Conservation (phyloP, 768 basidiomycete genomes). For the Suillus cothurnatus region DNA sequence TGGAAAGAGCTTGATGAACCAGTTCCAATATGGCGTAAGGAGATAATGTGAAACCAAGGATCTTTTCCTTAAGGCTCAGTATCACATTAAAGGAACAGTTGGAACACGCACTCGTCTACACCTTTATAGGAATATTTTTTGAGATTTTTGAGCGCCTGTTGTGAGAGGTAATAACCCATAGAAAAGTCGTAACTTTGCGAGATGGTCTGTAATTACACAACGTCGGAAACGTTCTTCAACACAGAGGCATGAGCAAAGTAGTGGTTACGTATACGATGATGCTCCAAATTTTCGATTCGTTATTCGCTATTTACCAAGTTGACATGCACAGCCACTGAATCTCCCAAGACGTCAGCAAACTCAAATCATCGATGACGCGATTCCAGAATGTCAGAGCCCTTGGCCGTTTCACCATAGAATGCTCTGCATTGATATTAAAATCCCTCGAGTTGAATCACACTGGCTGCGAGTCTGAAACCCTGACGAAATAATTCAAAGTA, state of each 20-base stretch:
- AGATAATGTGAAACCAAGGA: conserved; percentile 77
- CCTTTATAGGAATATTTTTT: conserved; percentile 80
- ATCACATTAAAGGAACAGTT: conserved; percentile 5
- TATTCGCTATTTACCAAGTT: neutral
- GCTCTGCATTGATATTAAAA: too few species aligned
- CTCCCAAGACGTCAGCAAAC: neutral
- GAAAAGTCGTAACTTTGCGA: neutral
- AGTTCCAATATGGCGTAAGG: conserved; percentile 86
- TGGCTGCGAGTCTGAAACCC: neutral
- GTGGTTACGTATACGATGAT: neutral
- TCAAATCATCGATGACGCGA: neutral
- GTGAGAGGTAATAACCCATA: conserved; percentile 73
- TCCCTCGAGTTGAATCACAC: too few species aligned
- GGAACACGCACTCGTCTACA: conserved; percentile 68
- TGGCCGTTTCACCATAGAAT: too few species aligned
- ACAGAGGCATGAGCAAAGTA: conserved; percentile 8
- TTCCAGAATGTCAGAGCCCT: too few species aligned
- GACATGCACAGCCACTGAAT: neutral
- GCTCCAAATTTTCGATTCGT: neutral
- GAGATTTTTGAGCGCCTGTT: conserved; percentile 69
- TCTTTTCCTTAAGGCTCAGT: conserved; percentile 30
- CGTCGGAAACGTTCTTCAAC: neutral
- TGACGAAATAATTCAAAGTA: neutral
- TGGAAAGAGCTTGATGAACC: conserved; percentile 90
- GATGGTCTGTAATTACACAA: neutral